Evolutionary conservation across 176 grass and related monocot genomes (phyloP).

Genomic region (Ensete ventricosum): DNA sequence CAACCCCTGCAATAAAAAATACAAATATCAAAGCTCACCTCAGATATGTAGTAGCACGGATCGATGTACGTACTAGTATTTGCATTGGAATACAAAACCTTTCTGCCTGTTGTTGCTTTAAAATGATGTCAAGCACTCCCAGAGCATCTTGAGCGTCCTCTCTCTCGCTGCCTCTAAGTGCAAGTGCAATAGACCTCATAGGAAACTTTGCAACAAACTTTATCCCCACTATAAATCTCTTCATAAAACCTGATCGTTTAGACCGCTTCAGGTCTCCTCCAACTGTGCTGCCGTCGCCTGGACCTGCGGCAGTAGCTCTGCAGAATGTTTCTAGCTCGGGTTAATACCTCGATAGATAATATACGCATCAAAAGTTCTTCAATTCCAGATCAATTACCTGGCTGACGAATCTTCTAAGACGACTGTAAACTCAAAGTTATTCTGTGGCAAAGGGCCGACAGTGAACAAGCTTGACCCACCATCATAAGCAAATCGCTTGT

Average conservation of each 20-base stretch:
- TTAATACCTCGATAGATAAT: too few species aligned
- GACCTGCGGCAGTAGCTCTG: constrained; percentile 23
- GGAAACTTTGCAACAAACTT: constrained; percentile 64
- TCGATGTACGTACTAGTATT: neutral
- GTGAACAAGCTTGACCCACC: constrained; percentile 81
- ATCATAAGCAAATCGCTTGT: constrained; percentile 82
- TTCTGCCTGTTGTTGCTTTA: constrained; percentile 87
- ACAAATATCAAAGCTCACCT: neutral
- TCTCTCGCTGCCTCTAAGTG: constrained; percentile 44
- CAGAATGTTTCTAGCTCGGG: neutral
- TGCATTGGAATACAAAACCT: constrained; percentile 8
- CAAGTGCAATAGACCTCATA: constrained; percentile 51
- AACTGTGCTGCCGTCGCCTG: constrained; percentile 39
- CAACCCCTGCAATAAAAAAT: constrained; percentile 31
- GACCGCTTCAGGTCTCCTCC: constrained; percentile 51
- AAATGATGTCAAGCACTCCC: constrained; percentile 76
- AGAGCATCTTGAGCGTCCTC: constrained; percentile 60
- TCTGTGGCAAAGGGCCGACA: constrained; percentile 67
- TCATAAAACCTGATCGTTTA: constrained; percentile 49
- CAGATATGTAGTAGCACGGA: neutral
- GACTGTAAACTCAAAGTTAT: constrained; percentile 71
- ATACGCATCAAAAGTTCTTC: neutral
- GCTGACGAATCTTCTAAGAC: constrained; percentile 65
- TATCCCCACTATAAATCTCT: constrained; percentile 46
- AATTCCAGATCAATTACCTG: constrained; percentile 29